Conservation (phyloP, 169 alveolate species). For the Eimeria acervulina region DNA sequence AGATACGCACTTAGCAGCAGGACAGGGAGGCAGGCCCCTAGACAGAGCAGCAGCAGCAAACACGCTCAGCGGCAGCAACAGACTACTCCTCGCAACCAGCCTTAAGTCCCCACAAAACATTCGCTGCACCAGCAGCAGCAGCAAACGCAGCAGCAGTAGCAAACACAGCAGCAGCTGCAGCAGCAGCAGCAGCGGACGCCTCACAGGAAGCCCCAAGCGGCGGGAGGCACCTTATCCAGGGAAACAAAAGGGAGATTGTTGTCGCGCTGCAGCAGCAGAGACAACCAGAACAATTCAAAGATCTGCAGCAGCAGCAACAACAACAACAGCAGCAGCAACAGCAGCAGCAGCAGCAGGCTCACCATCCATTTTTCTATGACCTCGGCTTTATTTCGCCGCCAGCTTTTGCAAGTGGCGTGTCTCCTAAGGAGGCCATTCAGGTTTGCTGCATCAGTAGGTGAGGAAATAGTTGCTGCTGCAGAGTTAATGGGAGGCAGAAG, state of each 20-base stretch:
- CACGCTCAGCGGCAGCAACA: constrained; percentile 6
- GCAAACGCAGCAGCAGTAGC: no score
- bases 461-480: not conserved
- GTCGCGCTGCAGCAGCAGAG: constrained; percentile 34
- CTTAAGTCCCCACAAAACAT: not conserved
- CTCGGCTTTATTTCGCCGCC: constrained; percentile 36
- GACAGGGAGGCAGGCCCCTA: not conserved
- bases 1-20: not conserved
- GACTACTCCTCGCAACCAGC: not conserved
- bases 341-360: no score
- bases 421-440: not conserved
- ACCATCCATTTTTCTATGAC: constrained; percentile 9
- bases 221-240: constrained; percentile 25
- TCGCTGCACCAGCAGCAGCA: not conserved
- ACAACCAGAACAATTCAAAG: not conserved
- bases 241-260: constrained; percentile 12
- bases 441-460: constrained; percentile 47
- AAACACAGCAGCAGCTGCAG: no score
- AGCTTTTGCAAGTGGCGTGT: constrained; percentile 30
- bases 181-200: no score
- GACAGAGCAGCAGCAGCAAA: constrained; percentile 26
- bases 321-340: no score
- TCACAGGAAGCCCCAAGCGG: constrained; percentile 48
- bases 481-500: not conserved
- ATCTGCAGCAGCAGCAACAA: no score